Percentiles rank a stretch among this genome's conserved stretches.
Conservation (phyloP, 2,329 filamentous ascomycete genomes). For the Colletotrichum sp. region DNA sequence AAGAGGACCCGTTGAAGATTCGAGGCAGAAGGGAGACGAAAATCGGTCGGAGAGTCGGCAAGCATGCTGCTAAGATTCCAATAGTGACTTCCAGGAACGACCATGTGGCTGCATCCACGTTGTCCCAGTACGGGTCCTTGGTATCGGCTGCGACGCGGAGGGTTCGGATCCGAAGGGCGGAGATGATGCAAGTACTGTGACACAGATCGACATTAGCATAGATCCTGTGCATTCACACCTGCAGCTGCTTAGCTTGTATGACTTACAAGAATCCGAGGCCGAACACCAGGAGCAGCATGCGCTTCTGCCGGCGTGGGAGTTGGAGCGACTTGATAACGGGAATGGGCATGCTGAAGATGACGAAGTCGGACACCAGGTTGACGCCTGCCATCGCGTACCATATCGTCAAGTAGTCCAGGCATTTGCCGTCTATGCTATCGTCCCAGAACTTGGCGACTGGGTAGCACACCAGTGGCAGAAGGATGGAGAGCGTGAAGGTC, state of each 20-base stretch:
- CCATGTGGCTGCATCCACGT: slow-evolving; percentile 34
- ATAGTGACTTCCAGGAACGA: slow-evolving; percentile 34
- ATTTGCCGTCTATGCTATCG: slow-evolving; percentile 20
- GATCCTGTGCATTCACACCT: background rate
- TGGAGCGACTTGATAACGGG: slow-evolving; percentile 27
- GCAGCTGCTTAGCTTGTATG: background rate
- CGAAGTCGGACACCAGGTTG: slow-evolving; percentile 31
- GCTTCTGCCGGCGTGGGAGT: slow-evolving; percentile 26
- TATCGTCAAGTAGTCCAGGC: slow-evolving; percentile 30
- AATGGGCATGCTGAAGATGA: slow-evolving; percentile 29
- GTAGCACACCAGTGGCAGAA: slow-evolving; percentile 32
- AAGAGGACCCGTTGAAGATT: slow-evolving; percentile 14
- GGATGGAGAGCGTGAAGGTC: slow-evolving; percentile 31
- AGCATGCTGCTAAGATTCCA: slow-evolving; percentile 31
- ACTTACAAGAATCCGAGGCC: slow-evolving; percentile 32
- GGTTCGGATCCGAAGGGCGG: slow-evolving; percentile 33
- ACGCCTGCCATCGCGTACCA: slow-evolving; percentile 33
- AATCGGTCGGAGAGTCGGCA: slow-evolving; percentile 33
- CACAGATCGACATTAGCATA: background rate
- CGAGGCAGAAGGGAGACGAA: slow-evolving; percentile 26
- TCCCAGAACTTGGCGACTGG: slow-evolving; percentile 32
- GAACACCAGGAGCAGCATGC: slow-evolving; percentile 26
- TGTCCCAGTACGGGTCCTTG: slow-evolving; percentile 32
- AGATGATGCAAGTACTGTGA: slow-evolving; percentile 29
- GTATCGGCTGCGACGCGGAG: slow-evolving; percentile 27